Percentiles rank a stretch among this genome's conserved stretches.
Conservation (phyloP, 257 asterid genomes). For the Solanum stenotomum region DNA sequence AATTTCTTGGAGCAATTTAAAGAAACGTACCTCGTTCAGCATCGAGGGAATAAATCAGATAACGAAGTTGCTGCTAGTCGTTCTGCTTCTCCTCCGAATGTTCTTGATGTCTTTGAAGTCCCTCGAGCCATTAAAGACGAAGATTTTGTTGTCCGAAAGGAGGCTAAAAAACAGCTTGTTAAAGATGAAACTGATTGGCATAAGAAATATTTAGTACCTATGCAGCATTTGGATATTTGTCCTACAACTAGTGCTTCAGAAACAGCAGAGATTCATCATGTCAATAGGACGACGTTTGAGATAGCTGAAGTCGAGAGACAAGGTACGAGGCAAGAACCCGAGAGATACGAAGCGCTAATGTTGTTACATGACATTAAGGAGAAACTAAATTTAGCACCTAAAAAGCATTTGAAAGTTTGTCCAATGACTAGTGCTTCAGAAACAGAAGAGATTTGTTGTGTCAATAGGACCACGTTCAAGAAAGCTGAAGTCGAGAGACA, state of each 20-base stretch:
- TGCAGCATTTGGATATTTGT: constrained; percentile 12
- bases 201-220: constrained; percentile 41
- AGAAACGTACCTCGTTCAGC: constrained; percentile 10
- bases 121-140: constrained; percentile 42
- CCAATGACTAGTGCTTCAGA: background rate
- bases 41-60: background rate
- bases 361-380: constrained; percentile 55
- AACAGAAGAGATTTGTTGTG: constrained; percentile 4
- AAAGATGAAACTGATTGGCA: constrained; percentile 50
- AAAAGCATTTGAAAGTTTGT: background rate
- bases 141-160: constrained; percentile 7
- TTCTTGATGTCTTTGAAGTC: constrained; percentile 85
- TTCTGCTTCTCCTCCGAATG: constrained; percentile 26
- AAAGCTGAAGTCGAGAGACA: constrained; percentile 25
- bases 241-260: constrained; percentile 14
- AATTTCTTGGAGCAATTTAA: constrained; percentile 4
- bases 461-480: constrained; percentile 17
- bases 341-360: constrained; percentile 34
- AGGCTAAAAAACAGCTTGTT: constrained; percentile 12
- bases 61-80: constrained; percentile 6
- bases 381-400: constrained; percentile 28
- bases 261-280: constrained; percentile 8
- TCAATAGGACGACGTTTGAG: constrained; percentile 20
- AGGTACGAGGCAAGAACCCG: background rate
- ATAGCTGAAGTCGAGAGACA: constrained; percentile 24